Evolutionary conservation across 371 early-diverging fungal genomes (phyloP).

Genomic region (Mucor sp.): DNA sequence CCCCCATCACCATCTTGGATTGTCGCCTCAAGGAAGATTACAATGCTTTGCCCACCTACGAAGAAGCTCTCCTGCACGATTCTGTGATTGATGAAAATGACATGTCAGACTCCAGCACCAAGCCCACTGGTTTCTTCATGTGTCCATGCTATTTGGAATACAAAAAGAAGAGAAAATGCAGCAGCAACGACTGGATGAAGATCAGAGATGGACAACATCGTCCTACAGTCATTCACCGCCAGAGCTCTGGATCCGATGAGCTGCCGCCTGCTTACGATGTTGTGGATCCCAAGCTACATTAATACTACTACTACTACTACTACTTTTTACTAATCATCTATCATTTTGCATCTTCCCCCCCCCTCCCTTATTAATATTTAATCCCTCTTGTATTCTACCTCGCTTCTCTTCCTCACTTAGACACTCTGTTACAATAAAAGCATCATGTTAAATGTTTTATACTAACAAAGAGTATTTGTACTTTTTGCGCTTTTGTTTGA

Average conservation of each 20-base stretch:
- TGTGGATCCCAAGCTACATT: neutral
- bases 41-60: conserved; percentile 43
- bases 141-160: conserved; percentile 37
- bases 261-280: neutral
- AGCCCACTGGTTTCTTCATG: conserved; percentile 19
- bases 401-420: no score
- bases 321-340: no score
- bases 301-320: neutral
- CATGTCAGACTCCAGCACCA: neutral
- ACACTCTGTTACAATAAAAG: no score
- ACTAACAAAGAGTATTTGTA: no score
- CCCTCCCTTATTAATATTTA: no score
- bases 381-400: no score
- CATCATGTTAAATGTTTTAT: no score
- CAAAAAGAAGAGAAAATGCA: conserved; percentile 24
- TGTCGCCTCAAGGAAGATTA: conserved; percentile 50
- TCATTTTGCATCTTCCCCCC: no score
- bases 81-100: conserved; percentile 10
- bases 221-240: neutral
- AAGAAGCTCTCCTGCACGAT: conserved; percentile 21
- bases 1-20: conserved; percentile 50
- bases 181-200: conserved; percentile 24
- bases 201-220: conserved; percentile 7
- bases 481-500: no score
- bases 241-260: neutral